Evolutionary conservation across 495 filamentous ascomycete genomes (phyloP), one percentile per base, ranked within the genome.

Genomic region (Glonium stellatum): DNA sequence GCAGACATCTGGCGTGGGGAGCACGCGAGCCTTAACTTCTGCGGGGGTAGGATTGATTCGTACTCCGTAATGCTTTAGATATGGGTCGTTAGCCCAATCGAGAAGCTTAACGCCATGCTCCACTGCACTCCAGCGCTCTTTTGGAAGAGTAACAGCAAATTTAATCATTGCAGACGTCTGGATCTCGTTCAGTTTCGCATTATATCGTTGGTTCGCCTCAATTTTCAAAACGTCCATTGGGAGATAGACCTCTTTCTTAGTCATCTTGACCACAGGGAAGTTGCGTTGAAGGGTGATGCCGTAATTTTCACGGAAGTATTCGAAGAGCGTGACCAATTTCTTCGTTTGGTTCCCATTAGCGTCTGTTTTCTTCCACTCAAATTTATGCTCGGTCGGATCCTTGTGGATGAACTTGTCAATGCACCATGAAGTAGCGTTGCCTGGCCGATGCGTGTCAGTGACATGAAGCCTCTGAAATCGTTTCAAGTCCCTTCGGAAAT

Each of bases 151-250:
- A 4, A 83, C 84, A 1, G 91, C 90, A 70, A 88, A 89, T 69
- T 86, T 90, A 73, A 98, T 95, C 92, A 98, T 97, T 9, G 80
- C 67, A 0, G 80, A 70, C 0, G 90, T 93, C 78, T 88, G 84
- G 0, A 69, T 66, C 18, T 87, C 81, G 60, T 82, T 82, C 1
- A 97, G 75, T 77, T 95, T 97, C 75, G 75, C 88, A 0, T 79
- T 77, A 71, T 91, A 98, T 0, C 85, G 82, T 73, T 96, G 89
- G 51, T 89, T 85, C 0, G 70, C 68, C 5, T 76, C 71, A 67
- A 88, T 77, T 15, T 65, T 71, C 67, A 89, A 81, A 1, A 88
- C 57, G 64, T 97, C 93, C 76, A 93, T 84, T 1, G 92, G 93
- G 61, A 92, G 88, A 1, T 82, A 66, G 4, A 83, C 83, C 0